Evolutionary conservation across 164 flowering plant species (phyloP).

Genomic region (Berberis thunbergii): DNA sequence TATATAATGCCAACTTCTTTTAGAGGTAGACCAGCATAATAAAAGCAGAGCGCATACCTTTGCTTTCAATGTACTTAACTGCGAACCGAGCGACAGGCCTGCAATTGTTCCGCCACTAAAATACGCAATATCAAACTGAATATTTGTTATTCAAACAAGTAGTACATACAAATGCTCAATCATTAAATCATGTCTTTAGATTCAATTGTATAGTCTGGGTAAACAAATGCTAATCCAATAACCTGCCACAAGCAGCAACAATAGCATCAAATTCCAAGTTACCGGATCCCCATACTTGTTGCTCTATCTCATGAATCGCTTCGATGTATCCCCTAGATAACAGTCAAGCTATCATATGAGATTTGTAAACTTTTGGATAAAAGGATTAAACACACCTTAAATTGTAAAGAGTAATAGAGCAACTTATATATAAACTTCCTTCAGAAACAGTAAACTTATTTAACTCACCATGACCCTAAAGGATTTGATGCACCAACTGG

Average conservation of each 20-base stretch:
- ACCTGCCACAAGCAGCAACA: constrained; percentile 14
- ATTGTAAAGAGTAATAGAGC: too few species aligned
- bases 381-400: too few species aligned
- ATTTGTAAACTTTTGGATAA: too few species aligned
- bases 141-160: background rate
- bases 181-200: background rate
- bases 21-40: background rate
- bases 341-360: background rate
- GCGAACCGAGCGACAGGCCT: constrained; percentile 5
- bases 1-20: background rate
- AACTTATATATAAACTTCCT: background rate
- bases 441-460: too few species aligned
- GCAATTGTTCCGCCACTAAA: constrained; percentile 6
- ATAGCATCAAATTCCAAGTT: constrained; percentile 5
- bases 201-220: background rate
- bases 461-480: constrained; percentile 8
- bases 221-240: background rate
- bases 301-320: constrained; percentile 10
- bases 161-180: background rate
- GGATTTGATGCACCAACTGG: constrained; percentile 10
- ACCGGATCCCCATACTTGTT: background rate
- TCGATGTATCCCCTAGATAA: constrained; percentile 10
- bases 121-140: background rate
- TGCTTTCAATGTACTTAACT: constrained; percentile 8
- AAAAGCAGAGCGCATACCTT: background rate